phyloP scores from a whole-genome alignment of 192 early-diverging fungal species.

The Allomyces macrogynus region DNA sequence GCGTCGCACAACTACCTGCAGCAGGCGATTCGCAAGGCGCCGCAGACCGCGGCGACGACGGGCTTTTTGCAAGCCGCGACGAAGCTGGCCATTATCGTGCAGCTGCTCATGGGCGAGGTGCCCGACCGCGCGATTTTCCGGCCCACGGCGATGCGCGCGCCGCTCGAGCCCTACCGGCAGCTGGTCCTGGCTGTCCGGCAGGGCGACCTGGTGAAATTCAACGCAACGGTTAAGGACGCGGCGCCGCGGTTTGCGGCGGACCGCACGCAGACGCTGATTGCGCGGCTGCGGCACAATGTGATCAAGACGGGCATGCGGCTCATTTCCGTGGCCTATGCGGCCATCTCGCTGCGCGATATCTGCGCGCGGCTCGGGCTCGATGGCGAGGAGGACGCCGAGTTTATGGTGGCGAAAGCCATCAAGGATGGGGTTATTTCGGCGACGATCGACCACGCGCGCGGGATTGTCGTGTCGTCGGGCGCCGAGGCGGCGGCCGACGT shows the following conservation, averaged over 20 bases:
- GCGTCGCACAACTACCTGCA: conserved; percentile 65
- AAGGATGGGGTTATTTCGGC: conserved; percentile 98
- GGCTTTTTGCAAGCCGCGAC: conserved; percentile 86
- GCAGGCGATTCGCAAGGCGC: conserved; percentile 91
- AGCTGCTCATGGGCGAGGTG: conserved; percentile 96
- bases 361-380: conserved; percentile 93
- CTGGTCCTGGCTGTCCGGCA: conserved; percentile 57
- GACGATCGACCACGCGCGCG: conserved; percentile 81
- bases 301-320: conserved; percentile 97
- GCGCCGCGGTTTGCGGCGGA: conserved; percentile 60
- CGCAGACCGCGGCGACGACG: conserved; percentile 53
- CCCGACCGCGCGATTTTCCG: conserved; percentile 87
- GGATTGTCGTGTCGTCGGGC: conserved; percentile 55
- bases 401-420: conserved; percentile 96
- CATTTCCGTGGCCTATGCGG: conserved; percentile 89
- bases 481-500: conserved; percentile 69
- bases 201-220: conserved; percentile 85
- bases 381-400: conserved; percentile 96
- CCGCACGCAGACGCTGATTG: conserved; percentile 73
- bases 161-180: not conserved
- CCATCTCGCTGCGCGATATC: conserved; percentile 85
- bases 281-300: conserved; percentile 94
- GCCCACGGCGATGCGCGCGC: not conserved
- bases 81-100: conserved; percentile 91
- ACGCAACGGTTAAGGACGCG: conserved; percentile 59